phyloP scores from a whole-genome alignment of 2,329 filamentous ascomycete genomes.

The Chaetomium sp. region DNA sequence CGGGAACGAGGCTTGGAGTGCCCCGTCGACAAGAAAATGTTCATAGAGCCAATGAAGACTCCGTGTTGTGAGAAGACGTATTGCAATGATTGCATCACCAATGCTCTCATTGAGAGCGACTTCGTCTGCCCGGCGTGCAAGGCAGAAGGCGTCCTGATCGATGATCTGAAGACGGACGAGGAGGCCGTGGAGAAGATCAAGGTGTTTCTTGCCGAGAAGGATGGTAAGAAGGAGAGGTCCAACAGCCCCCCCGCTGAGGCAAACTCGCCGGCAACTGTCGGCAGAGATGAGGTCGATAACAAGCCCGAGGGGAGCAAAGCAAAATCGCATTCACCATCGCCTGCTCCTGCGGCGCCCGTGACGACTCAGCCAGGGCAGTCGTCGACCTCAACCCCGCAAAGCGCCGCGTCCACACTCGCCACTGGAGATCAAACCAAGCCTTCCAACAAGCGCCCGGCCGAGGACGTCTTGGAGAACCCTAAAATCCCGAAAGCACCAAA shows the following conservation, averaged over 20 bases:
- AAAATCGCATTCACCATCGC: constrained; percentile 35
- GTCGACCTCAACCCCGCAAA: constrained; percentile 36
- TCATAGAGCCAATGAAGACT: constrained; percentile 98
- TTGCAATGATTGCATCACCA: constrained; percentile 99
- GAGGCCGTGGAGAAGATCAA: constrained; percentile 78
- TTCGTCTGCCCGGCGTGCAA: constrained; percentile 92
- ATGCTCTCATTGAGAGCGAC: constrained; percentile 97
- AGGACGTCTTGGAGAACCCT: constrained; percentile 67
- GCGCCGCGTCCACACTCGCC: constrained; percentile 36
- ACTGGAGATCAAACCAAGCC: constrained; percentile 35
- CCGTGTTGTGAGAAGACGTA: constrained; percentile 98
- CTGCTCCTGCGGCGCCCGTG: constrained; percentile 36
- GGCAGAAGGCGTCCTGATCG: constrained; percentile 87
- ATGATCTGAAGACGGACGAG: constrained; percentile 83
- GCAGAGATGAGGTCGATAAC: constrained; percentile 45
- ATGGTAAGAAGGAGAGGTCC: constrained; percentile 49
- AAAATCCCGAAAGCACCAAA: constrained; percentile 67
- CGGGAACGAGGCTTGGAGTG: constrained; percentile 89
- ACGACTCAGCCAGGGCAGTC: constrained; percentile 36
- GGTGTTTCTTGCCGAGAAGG: constrained; percentile 61
- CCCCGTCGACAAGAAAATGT: constrained; percentile 95
- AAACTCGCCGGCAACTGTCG: constrained; percentile 39
- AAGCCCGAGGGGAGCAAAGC: constrained; percentile 44
- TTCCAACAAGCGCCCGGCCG: constrained; percentile 80
- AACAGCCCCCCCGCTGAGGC: constrained; percentile 38